phyloP scores from a whole-genome alignment of 2,329 filamentous ascomycete genomes.

The Fusarium sp. region DNA sequence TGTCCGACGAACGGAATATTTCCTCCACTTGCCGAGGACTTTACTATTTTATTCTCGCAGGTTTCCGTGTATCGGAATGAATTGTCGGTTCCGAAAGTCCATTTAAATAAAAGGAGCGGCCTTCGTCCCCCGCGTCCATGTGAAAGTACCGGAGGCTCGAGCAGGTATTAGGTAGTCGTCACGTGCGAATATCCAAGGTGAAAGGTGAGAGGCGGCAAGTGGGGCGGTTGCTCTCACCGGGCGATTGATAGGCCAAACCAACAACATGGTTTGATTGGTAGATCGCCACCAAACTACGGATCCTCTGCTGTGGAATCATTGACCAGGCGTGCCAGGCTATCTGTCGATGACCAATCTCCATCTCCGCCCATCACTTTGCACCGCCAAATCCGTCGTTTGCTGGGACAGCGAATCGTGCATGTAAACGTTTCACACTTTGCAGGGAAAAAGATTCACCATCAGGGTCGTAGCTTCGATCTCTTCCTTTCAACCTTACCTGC shows the following conservation, averaged over 20 bases:
- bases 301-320: conserved; percentile 31
- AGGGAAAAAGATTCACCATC: not conserved
- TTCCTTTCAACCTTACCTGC: conserved; percentile 4
- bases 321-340: conserved; percentile 29
- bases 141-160: conserved; percentile 23
- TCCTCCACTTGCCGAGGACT: not conserved
- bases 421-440: conserved; percentile 9
- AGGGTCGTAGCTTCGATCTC: not conserved
- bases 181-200: not conserved
- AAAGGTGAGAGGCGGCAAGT: not conserved
- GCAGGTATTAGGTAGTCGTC: not conserved
- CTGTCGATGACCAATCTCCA: conserved; percentile 50
- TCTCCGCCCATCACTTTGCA: conserved; percentile 39
- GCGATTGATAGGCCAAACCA: conserved; percentile 28
- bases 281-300: conserved; percentile 30
- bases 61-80: conserved; percentile 4
- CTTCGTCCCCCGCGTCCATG: conserved; percentile 42
- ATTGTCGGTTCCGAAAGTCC: conserved; percentile 12
- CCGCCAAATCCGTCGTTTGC: conserved; percentile 29
- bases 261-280: conserved; percentile 44
- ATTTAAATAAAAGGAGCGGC: conserved; percentile 21
- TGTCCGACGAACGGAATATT: not conserved
- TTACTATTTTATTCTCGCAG: not conserved
- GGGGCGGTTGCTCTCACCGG: not conserved
- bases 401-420: conserved; percentile 28